A percentile compares a stretch with the other conserved stretches of the same genome.
Evolutionary conservation across 805 yeast genomes (phyloP).

Genomic region (Zygoascus ofunaensis): DNA sequence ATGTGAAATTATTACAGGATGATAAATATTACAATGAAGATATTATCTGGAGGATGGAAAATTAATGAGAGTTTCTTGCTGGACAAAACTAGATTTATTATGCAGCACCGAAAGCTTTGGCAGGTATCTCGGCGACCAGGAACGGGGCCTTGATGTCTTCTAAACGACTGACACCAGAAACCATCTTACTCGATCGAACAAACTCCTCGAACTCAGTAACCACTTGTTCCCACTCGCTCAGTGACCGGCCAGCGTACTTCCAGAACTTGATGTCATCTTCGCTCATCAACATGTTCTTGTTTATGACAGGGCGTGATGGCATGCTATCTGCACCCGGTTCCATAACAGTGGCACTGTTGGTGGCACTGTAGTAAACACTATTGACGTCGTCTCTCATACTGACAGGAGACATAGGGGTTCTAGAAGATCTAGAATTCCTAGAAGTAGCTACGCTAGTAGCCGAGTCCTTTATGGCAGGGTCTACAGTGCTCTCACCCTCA

Average conservation of each 20-base stretch:
- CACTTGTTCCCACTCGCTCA: slow-evolving; percentile 32
- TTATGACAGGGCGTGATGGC: not conserved
- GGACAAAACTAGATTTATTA: not conserved
- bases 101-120: slow-evolving; percentile 7
- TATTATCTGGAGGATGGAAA: not conserved
- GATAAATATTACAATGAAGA: not conserved
- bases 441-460: not conserved
- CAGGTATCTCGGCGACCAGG: slow-evolving; percentile 30
- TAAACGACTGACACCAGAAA: slow-evolving; percentile 20
- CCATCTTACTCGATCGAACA: slow-evolving; percentile 21
- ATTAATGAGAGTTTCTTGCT: not conserved
- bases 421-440: not conserved
- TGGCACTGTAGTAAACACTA: not conserved
- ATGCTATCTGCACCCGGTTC: no score
- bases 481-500: not conserved
- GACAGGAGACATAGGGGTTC: not conserved
- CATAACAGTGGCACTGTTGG: not conserved
- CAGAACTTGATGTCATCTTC: slow-evolving; percentile 22
- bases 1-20: no score
- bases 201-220: slow-evolving; percentile 32
- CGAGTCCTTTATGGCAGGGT: slow-evolving; percentile 1
- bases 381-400: not conserved
- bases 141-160: slow-evolving; percentile 30
- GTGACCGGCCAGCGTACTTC: slow-evolving; percentile 33
- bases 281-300: not conserved